Percentiles rank a stretch among this genome's conserved stretches.
phyloP scores from a whole-genome alignment of 2,329 filamentous ascomycete genomes.

The Mycocentrospora acerina region DNA sequence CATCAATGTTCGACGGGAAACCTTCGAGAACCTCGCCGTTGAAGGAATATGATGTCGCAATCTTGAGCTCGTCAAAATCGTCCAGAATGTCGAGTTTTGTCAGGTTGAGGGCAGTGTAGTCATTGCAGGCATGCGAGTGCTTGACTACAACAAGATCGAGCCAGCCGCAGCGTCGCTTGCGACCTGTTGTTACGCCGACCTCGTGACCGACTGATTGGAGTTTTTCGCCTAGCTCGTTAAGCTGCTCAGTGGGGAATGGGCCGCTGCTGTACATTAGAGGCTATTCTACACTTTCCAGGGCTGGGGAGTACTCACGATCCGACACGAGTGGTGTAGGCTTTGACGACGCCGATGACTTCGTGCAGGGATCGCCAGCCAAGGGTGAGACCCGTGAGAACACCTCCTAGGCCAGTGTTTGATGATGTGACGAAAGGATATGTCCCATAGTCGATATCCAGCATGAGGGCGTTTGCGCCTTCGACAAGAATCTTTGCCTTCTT shows the following conservation, averaged over 20 bases:
- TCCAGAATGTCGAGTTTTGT: slow-evolving; percentile 73
- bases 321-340: slow-evolving; percentile 67
- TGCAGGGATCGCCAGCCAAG: slow-evolving; percentile 63
- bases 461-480: slow-evolving; percentile 68
- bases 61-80: slow-evolving; percentile 72
- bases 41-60: slow-evolving; percentile 69
- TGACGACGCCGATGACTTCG: slow-evolving; percentile 66
- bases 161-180: slow-evolving; percentile 64
- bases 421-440: slow-evolving; percentile 65
- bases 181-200: slow-evolving; percentile 59
- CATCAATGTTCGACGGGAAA: slow-evolving; percentile 65
- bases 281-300: neutral
- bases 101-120: slow-evolving; percentile 66
- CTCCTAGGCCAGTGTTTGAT: slow-evolving; percentile 61
- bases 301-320: slow-evolving; percentile 31
- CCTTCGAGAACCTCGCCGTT: slow-evolving; percentile 58
- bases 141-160: slow-evolving; percentile 69
- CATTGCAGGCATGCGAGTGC: slow-evolving; percentile 65
- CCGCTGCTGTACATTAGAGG: slow-evolving; percentile 49
- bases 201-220: slow-evolving; percentile 59
- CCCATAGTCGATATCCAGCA: slow-evolving; percentile 62
- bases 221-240: slow-evolving; percentile 59
- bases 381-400: slow-evolving; percentile 64
- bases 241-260: slow-evolving; percentile 68
- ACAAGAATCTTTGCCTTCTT: slow-evolving; percentile 63